Base-by-base conservation (phyloP, 129 eudicot genomes). In the Kitagawia praeruptora region DNA sequence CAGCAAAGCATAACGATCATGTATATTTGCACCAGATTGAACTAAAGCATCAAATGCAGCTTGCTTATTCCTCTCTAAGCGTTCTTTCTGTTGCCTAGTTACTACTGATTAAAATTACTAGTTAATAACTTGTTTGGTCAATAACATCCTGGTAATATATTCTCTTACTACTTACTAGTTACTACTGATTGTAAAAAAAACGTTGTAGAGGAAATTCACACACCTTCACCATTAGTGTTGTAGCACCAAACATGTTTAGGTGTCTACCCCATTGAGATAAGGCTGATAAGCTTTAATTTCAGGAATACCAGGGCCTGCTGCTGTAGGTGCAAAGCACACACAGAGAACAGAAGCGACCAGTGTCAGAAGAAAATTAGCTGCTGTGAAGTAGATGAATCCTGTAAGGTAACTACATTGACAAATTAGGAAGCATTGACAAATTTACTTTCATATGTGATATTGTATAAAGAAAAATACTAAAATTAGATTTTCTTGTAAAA, bases 231-330 rank as follows among this genome's bases (percentile, higher is more conserved):
- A 93, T 82, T 76, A 93, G 77, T 21, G 93, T 88, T 79, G 96
- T 87, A 8, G 97, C 96, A 80, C 93, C 93, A 82, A 82, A 94
- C 97, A 94, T 94, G 31, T 88, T 81, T 15, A 97, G 98, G 97
- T 91, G 76, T 94, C 98, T 42, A 94, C 85, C 70, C 97, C 98
- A 79, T 94, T 94, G 38, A 91, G n/a, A n/a, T n/a, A n/a, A n/a
- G n/a, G n/a, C n/a, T n/a, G 89, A 80, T 91, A 94, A 74, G 98
- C 98, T 87, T 94, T 94, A 21, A 94, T 91, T 76, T 94, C 98
- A 28, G 98, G 98, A 70, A 92, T 89, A 34, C 98, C 98, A 37
- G 98, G 96, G 40, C 97, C 98, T 13, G 96, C 98, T 44, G 98
- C 98, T 31, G 96, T 90, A 27, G 98, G 98, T 37, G 98, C 98